Conservation (phyloP, 2,329 filamentous ascomycete genomes). For the Cladosporium sp. region DNA sequence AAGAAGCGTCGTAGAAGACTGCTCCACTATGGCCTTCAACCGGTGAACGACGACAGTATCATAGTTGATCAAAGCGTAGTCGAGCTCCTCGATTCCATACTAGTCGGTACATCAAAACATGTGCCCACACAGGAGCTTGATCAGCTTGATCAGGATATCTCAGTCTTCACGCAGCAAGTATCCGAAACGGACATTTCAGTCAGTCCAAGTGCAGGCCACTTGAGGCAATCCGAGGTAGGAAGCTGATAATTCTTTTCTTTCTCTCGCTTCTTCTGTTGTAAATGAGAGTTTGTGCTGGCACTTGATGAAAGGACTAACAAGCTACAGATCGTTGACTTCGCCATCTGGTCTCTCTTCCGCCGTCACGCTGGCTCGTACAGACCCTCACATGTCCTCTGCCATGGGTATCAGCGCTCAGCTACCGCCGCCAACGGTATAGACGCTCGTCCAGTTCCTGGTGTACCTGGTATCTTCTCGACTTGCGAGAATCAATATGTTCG, state of each 20-base stretch:
- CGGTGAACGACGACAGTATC: not conserved
- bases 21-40: slow-evolving; percentile 20
- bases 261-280: not conserved
- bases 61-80: slow-evolving; percentile 38
- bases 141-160: slow-evolving; percentile 45
- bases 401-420: slow-evolving; percentile 64
- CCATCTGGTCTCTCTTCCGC: slow-evolving; percentile 71
- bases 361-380: slow-evolving; percentile 45
- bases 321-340: slow-evolving; percentile 44
- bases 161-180: slow-evolving; percentile 42
- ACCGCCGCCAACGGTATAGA: slow-evolving; percentile 27
- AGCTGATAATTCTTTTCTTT: not conserved
- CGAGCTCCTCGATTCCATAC: slow-evolving; percentile 61
- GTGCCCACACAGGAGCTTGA: slow-evolving; percentile 42
- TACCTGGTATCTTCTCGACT: slow-evolving; percentile 61
- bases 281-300: slow-evolving; percentile 15
- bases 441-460: slow-evolving; percentile 39
- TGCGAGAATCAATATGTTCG: slow-evolving; percentile 67
- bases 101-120: slow-evolving; percentile 54
- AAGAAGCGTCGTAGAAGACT: slow-evolving; percentile 23
- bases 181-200: slow-evolving; percentile 24
- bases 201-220: slow-evolving; percentile 21
- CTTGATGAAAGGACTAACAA: slow-evolving; percentile 19
- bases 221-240: slow-evolving; percentile 42
- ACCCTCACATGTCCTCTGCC: slow-evolving; percentile 72